Evolutionary conservation across 495 filamentous ascomycete species (phyloP), one percentile per base, ranked within the genome.

Genomic region (Viridothelium virens): DNA sequence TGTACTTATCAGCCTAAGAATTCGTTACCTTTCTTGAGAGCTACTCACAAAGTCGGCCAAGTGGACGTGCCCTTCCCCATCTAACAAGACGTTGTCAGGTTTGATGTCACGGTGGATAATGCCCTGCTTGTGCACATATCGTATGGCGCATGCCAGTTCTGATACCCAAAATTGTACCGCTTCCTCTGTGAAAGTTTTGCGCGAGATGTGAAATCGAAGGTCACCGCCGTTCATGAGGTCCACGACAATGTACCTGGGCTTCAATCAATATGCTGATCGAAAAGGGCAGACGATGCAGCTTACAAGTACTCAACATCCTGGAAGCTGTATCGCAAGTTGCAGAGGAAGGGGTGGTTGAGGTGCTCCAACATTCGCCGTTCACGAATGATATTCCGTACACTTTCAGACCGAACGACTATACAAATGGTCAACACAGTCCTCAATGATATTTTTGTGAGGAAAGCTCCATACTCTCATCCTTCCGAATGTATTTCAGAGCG

Each of bases 301-400:
- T 82, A 98, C 94, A 98, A 87, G 78, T 98, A 98, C 75, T 98
- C 94, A 71, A 97, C 91, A 77, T 98, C 94, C 78, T 98, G 94
- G 75, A 98, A 98, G 80, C 92, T 96, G 78, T 97, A 98, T 63
- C 94, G 88, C 80, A 98, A 82, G 76, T 98, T 98, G 82, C 94
- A 98, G 66, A 98, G 88, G 79, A 98, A 97, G 38, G 93, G 90
- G 74, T 98, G 94, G 74, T 96, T 96, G 72, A 98, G 82, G 76
- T 97, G 91, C 76, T 97, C 91, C 73, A 98, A 86, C 94, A 98
- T 98, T 73, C 91, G 83, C 66, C 94, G 86, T 80, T 98, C 94
- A 69, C 95, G 87, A 71, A 98, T 96, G 68, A 98, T 97, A 74
- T 98, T 98, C 65, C 92, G 86, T 68, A 98, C 94, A 72, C 93